Evolutionary conservation across 139 green algal genomes (phyloP).

Genomic region (Spirogloea muscicola): DNA sequence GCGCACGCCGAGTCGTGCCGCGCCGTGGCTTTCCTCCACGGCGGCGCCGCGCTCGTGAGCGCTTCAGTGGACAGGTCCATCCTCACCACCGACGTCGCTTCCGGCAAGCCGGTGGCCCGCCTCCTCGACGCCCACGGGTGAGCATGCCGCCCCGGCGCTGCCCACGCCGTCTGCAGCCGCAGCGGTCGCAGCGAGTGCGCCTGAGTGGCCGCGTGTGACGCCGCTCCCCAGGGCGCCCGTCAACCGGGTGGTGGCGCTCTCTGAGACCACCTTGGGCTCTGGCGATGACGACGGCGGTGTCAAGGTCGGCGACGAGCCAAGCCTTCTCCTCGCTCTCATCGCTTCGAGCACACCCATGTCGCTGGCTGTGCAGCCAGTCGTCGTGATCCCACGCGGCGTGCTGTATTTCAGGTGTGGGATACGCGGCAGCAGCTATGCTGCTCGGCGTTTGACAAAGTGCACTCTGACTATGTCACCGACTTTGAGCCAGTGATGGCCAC

Average conservation of each 20-base stretch:
- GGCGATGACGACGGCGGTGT: conserved; percentile 76
- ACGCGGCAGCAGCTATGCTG: conserved; percentile 47
- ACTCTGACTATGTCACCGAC: conserved; percentile 79
- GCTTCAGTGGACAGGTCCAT: conserved; percentile 4
- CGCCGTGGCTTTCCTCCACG: background rate
- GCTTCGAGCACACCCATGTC: too few species aligned
- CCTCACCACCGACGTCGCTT: conserved; percentile 25
- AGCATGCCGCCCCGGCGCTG: too few species aligned
- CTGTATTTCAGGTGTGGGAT: conserved; percentile 63
- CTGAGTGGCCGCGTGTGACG: too few species aligned
- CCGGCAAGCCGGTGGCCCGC: conserved; percentile 36
- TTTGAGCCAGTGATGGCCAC: conserved; percentile 49
- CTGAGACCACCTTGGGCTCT: conserved; percentile 47
- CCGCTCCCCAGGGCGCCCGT: conserved; percentile 52
- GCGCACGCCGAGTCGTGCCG: conserved; percentile 5
- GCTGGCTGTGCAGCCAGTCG: too few species aligned
- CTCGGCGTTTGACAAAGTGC: conserved; percentile 53
- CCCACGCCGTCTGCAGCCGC: too few species aligned
- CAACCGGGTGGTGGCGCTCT: conserved; percentile 55
- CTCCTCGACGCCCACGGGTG: conserved; percentile 62
- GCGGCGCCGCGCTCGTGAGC: background rate
- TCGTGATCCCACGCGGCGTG: background rate
- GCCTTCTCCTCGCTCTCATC: background rate
- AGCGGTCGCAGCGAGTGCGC: too few species aligned
- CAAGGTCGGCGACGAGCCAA: conserved; percentile 28